Evolutionary conservation across 441 rosid genomes (phyloP).

Genomic region (Adansonia madagascariensis): DNA sequence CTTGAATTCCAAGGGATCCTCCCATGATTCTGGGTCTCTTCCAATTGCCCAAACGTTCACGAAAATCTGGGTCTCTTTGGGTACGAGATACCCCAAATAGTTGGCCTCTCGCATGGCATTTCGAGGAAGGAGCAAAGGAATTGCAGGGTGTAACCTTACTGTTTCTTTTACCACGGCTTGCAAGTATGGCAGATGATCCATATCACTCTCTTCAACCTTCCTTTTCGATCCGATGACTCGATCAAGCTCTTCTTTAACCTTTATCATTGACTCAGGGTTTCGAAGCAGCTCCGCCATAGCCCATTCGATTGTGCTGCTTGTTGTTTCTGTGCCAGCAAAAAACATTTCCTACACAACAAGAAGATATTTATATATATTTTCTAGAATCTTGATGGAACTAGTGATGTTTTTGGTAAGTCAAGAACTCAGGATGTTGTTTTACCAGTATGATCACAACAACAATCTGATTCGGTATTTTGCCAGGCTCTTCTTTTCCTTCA

Average conservation of each 20-base stretch:
- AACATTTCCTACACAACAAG: constrained; percentile 11
- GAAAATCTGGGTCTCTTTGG: constrained; percentile 35
- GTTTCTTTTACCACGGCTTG: constrained; percentile 40
- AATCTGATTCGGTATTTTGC: constrained; percentile 29
- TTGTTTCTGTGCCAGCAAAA: constrained; percentile 29
- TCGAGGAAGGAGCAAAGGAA: constrained; percentile 33
- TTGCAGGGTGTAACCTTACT: constrained; percentile 32
- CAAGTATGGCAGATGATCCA: constrained; percentile 30
- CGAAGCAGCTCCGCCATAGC: constrained; percentile 31
- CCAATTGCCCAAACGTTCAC: constrained; percentile 42
- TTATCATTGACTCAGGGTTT: constrained; percentile 14
- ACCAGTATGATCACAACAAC: constrained; percentile 44
- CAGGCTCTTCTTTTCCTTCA: constrained; percentile 40
- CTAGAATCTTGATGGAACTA: not conserved
- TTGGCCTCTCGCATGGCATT: constrained; percentile 32
- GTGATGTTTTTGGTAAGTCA: not conserved
- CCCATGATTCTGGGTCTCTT: constrained; percentile 40
- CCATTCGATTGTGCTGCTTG: constrained; percentile 30
- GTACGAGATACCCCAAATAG: constrained; percentile 34
- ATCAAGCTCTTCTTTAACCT: constrained; percentile 31
- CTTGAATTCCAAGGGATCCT: constrained; percentile 35
- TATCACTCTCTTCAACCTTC: constrained; percentile 33
- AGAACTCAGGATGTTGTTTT: constrained; percentile 9
- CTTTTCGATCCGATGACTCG: constrained; percentile 22
- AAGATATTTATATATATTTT: not conserved